Conservation (phyloP, 2,329 filamentous ascomycete species). For the Penicillium sp. region DNA sequence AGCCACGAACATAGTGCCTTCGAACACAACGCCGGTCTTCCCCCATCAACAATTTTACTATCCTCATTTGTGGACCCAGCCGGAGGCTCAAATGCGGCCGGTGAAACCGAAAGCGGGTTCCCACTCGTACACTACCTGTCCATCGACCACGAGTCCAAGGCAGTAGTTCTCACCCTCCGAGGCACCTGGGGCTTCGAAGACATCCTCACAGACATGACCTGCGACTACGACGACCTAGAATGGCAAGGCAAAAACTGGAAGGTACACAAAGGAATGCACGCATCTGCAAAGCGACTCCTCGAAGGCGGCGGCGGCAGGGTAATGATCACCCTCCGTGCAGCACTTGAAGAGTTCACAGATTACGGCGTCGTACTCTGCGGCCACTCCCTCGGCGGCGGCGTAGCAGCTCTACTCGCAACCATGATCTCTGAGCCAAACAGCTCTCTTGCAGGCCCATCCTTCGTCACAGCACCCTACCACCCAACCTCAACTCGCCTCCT, state of each 20-base stretch:
- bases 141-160: constrained; percentile 69
- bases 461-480: constrained; percentile 58
- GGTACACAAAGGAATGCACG: constrained; percentile 73
- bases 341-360: constrained; percentile 65
- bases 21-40: constrained; percentile 45
- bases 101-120: constrained; percentile 65
- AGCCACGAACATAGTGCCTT: constrained; percentile 49
- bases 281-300: constrained; percentile 66
- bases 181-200: constrained; percentile 74
- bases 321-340: constrained; percentile 64
- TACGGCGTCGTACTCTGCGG: constrained; percentile 71
- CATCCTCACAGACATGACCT: constrained; percentile 71
- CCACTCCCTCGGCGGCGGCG: constrained; percentile 68
- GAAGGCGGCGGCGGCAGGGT: constrained; percentile 68
- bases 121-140: constrained; percentile 73
- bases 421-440: constrained; percentile 65
- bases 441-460: constrained; percentile 55
- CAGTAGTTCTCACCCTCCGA: constrained; percentile 70
- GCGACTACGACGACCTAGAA: constrained; percentile 64
- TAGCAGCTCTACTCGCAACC: constrained; percentile 68
- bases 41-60: constrained; percentile 54
- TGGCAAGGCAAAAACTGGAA: constrained; percentile 66
- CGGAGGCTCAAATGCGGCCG: constrained; percentile 65
- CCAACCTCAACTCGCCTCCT: constrained; percentile 41
- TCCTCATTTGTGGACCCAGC: constrained; percentile 71